These are phyloP conservation scores for Puccinia triticina DNA, from an alignment of 1,284 basidiomycete genomes.

Conservation along the genomic window DNA sequence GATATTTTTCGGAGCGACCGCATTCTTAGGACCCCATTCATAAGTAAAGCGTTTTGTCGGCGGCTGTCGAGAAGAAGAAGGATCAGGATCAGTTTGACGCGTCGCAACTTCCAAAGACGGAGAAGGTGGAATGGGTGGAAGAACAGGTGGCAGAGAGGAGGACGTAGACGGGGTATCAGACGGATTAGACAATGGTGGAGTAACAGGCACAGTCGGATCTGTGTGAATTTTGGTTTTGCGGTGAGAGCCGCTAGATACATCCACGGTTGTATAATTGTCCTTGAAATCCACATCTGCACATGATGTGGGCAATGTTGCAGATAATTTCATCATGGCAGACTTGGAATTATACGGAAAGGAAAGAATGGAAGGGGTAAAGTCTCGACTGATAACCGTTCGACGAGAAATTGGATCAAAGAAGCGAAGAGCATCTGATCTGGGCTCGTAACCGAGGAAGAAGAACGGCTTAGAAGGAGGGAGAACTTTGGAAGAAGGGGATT, in stretches of 20 bases:
- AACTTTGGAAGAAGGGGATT: constrained; percentile 12
- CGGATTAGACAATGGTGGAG: no score
- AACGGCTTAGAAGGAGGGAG: neutral
- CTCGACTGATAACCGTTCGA: constrained; percentile 16
- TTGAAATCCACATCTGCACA: neutral
- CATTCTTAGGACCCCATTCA: neutral
- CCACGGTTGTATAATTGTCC: no score
- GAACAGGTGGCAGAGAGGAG: no score
- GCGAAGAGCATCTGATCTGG: constrained; percentile 11
- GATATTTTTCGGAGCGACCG: neutral
- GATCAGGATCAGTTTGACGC: neutral
- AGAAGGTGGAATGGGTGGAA: neutral
- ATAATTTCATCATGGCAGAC: neutral
- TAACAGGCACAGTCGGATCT: no score
- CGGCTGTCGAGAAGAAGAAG: neutral
- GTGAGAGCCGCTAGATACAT: no score
- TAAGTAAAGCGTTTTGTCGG: neutral
- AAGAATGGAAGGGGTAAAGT: neutral
- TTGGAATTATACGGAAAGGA: neutral
- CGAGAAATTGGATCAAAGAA: constrained; percentile 10
- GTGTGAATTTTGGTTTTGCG: neutral
- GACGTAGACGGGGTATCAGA: no score
- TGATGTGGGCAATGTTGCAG: no score
- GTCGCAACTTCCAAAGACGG: no score
- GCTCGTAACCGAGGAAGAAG: constrained; percentile 9